phyloP scores from a whole-genome alignment of 75 land plant species.

The Cunninghamia lanceolata region DNA sequence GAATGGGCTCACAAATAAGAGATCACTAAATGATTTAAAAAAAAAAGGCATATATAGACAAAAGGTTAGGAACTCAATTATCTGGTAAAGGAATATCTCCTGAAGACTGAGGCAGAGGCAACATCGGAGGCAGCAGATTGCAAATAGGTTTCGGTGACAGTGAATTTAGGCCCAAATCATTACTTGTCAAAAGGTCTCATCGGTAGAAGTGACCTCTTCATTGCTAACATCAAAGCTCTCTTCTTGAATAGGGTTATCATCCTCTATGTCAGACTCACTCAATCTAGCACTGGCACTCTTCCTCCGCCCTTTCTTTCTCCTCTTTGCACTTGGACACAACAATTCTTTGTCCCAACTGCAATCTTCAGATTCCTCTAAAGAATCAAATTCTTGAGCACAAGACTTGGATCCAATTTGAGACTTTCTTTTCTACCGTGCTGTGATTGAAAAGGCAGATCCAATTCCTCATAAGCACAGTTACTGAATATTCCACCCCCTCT shows the following conservation, averaged over 20 bases:
- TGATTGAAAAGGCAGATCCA: neutral
- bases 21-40: conserved; percentile 62
- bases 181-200: conserved; percentile 28
- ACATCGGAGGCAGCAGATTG: conserved; percentile 20
- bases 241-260: neutral
- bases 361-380: neutral
- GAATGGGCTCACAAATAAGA: conserved; percentile 72
- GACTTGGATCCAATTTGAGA: neutral
- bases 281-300: neutral
- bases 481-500: too few relatives aligned
- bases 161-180: conserved; percentile 1
- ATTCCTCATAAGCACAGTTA: too few relatives aligned
- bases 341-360: neutral
- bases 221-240: conserved; percentile 2
- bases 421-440: neutral
- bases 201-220: too few relatives aligned
- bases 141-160: conserved; percentile 4
- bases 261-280: neutral
- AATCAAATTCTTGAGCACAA: neutral
- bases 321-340: neutral
- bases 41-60: conserved; percentile 70
- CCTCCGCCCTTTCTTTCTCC: neutral
- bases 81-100: conserved; percentile 58
- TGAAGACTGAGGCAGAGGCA: conserved; percentile 59
- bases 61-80: conserved; percentile 49